phyloP scores from a whole-genome alignment of 2,329 filamentous ascomycete genomes.

The Exophiala sp. region DNA sequence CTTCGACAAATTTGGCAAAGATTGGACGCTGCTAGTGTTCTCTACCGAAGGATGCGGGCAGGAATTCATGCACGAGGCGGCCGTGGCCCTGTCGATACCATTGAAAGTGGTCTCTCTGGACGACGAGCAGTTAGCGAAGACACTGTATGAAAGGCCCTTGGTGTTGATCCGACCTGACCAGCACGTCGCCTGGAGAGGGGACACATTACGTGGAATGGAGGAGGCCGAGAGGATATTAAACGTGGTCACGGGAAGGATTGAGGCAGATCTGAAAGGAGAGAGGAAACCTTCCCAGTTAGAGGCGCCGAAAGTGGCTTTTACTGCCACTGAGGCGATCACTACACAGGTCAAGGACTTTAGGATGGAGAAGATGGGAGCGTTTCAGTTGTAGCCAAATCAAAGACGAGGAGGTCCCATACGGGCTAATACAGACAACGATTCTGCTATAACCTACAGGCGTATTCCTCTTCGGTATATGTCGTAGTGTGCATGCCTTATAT shows the following conservation, averaged over 20 bases:
- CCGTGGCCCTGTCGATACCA: background rate
- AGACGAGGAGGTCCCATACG: too few species aligned
- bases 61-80: conserved; percentile 1
- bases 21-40: conserved; percentile 13
- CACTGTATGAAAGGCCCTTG: conserved; percentile 13
- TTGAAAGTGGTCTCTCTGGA: conserved; percentile 4
- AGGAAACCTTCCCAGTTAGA: background rate
- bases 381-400: conserved; percentile 9
- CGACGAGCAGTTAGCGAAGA: conserved; percentile 7
- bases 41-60: background rate
- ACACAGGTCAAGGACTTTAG: conserved; percentile 8
- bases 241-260: background rate
- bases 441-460: too few species aligned
- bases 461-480: too few species aligned
- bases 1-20: conserved; percentile 15
- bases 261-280: background rate
- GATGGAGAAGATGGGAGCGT: conserved; percentile 11
- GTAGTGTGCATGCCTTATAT: too few species aligned
- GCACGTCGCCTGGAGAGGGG: conserved; percentile 19
- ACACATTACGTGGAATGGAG: background rate
- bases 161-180: conserved; percentile 17
- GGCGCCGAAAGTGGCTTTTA: conserved; percentile 1
- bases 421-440: too few species aligned
- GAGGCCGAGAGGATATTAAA: conserved; percentile 2
- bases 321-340: conserved; percentile 4